Base-by-base conservation (phyloP, 345 rosid species). In the Gossypium ekmanianum region DNA sequence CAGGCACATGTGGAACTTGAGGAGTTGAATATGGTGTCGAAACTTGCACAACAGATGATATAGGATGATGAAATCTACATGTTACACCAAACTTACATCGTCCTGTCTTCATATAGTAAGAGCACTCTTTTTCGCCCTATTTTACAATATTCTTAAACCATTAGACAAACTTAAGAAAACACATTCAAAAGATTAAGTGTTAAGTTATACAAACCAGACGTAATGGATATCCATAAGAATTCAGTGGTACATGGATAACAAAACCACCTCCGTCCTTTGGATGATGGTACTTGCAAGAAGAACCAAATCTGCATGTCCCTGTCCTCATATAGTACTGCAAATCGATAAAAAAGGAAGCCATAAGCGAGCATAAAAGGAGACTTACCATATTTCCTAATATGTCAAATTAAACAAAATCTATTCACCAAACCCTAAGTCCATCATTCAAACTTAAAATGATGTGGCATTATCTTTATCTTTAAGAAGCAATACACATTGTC, bases 101-200 rank as follows among this genome's bases (percentile, higher is more conserved):
- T 76, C 94, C 91, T 0, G 94, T 95, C 85, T 92, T 91, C 85
- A 89, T 74, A 81, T 90, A 95, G 75, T 91, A 93, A 47, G 93
- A 84, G 77, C 99, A 95, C 75, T 91, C 97, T 78, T 85, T 93
- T 72, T 89, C 96, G 52, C 96, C 96, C 99, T 95, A 91, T 85
- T 68, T 78, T 54, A 51, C 67, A 69, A 78, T 7, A 82, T 14
- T 20, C 58, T 14, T 20, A 54, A 43, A 24, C 48, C 3, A 48
- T 71, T 64, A 61, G 75, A 51, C 44, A 62, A 79, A 11, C 34
- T 43, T 64, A 75, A 74, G 58, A 54, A 22, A n/a, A 41, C 3
- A 34, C 27, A 20, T 17, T 3, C 0, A 58, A 58, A 58, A 20
- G 12, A 20, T 2, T 56, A n/a, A 55, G 69, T 51, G 59, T 11